phyloP scores from a whole-genome alignment of 2,329 filamentous ascomycete genomes.

The Ampelomyces quisqualis region DNA sequence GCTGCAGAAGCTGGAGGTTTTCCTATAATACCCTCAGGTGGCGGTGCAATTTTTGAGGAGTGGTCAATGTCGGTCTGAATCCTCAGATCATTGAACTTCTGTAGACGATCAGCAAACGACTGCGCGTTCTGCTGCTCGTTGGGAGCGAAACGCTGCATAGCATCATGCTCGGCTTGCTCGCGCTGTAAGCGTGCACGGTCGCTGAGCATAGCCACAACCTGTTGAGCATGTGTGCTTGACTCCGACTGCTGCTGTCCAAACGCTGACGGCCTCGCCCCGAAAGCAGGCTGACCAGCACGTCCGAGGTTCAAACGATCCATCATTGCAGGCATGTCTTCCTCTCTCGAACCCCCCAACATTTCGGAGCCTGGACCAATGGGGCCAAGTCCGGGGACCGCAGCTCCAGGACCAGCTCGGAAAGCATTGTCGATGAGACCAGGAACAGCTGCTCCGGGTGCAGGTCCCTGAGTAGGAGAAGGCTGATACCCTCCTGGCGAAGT shows the following conservation, averaged over 20 bases:
- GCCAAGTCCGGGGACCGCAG: slow-evolving; percentile 46
- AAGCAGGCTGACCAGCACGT: slow-evolving; percentile 53
- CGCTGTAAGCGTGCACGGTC: slow-evolving; percentile 62
- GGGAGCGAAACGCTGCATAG: slow-evolving; percentile 34
- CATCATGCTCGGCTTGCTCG: slow-evolving; percentile 60
- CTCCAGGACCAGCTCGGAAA: slow-evolving; percentile 42
- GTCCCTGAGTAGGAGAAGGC: slow-evolving; percentile 57
- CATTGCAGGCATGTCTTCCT: slow-evolving; percentile 68
- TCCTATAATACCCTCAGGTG: slow-evolving; percentile 42
- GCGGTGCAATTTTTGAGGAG: slow-evolving; percentile 22
- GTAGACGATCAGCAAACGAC: slow-evolving; percentile 66
- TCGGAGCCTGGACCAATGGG: slow-evolving; percentile 50
- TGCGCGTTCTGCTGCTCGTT: slow-evolving; percentile 42
- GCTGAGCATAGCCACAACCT: slow-evolving; percentile 61
- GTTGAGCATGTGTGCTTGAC: slow-evolving; percentile 53
- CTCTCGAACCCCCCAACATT: slow-evolving; percentile 53
- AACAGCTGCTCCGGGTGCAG: slow-evolving; percentile 49
- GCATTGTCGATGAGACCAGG: slow-evolving; percentile 70
- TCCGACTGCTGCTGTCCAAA: slow-evolving; percentile 53
- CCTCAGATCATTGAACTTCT: slow-evolving; percentile 79
- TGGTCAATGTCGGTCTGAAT: slow-evolving; percentile 66
- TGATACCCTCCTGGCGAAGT: slow-evolving; percentile 77
- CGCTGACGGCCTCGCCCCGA: slow-evolving; percentile 48
- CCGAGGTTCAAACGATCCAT: slow-evolving; percentile 66
- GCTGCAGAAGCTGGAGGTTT: slow-evolving; percentile 27